Base-by-base conservation (phyloP, 768 basidiomycete species). In the Exidia glandulosa region DNA sequence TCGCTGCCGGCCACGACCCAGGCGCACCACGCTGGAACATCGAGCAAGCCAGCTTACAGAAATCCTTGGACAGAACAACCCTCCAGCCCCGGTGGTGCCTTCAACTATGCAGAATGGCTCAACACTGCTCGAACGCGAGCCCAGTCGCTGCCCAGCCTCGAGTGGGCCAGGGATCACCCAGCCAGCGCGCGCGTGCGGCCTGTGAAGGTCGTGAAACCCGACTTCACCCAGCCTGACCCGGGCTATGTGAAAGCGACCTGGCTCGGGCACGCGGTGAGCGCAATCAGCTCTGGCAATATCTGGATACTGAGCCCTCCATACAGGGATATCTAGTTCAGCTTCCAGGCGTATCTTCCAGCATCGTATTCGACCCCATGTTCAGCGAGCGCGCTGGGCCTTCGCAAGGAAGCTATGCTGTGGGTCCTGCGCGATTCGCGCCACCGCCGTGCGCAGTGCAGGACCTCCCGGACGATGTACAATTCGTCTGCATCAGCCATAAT, bases 301-400 rank as follows among this genome's bases (percentile, higher is more conserved):
- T 31, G 4, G 54, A 57, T 57, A 6, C 23, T 45, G 34, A 36
- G 23, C 31, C 32, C n/a, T 37, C 30, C 27, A 19, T 52, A 4
- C 27, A 72, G 70, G 68, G 69, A 3, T 73, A 66, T 41, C 64
- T 72, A 13, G 64, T 71, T 7, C 70, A 72, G 32, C 56, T 71
- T 13, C n/a, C n/a, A n/a, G 68, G 66, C 33, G 45, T 45, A 9
- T 59, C 41, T 1, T 65, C 69, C 14, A 68, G 70, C 9, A 66
- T 77, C 32, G 61, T 76, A 9, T 77, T 76, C 63, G 76, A 77
- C 59, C 76, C 76, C 10, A 73, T 77, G 19, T 77, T 76, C 62
- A 70, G 72, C 7, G 70, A 71, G 13, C 59, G 69, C 2, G 74
- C 73, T 0, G 72, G 68, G 0, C 67, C 68, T 50, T 9, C 65